Conservation (phyloP, 2,329 filamentous ascomycete genomes). For the Pseudocercospora vitis region DNA sequence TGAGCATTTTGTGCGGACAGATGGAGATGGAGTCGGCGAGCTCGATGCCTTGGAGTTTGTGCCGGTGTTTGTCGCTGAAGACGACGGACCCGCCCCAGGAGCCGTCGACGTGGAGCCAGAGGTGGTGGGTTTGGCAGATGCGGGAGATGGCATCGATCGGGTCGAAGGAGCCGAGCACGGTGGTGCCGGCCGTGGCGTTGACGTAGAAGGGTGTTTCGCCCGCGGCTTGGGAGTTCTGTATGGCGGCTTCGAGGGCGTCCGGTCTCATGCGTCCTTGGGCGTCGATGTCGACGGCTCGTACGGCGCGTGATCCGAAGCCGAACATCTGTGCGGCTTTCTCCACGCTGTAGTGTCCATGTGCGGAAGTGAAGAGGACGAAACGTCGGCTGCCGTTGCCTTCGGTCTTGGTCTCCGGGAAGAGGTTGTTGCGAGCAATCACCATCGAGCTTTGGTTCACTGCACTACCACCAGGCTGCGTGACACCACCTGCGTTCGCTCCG, state of each 20-base stretch:
- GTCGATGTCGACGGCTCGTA: conserved; percentile 75
- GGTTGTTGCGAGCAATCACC: conserved; percentile 80
- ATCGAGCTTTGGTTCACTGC: conserved; percentile 84
- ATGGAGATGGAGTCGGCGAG: conserved; percentile 80
- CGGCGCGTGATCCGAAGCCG: conserved; percentile 74
- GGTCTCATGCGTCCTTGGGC: conserved; percentile 69
- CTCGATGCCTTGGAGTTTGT: conserved; percentile 68
- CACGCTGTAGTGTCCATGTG: conserved; percentile 89
- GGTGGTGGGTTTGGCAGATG: conserved; percentile 67
- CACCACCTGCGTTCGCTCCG: conserved; percentile 67
- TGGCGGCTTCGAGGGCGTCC: conserved; percentile 60
- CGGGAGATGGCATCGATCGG: conserved; percentile 68
- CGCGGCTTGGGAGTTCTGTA: conserved; percentile 61
- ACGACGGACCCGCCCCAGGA: conserved; percentile 85
- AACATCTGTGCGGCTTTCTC: conserved; percentile 92
- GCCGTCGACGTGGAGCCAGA: conserved; percentile 94
- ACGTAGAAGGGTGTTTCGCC: conserved; percentile 89
- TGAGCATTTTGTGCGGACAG: conserved; percentile 98
- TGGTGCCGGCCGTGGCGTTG: conserved; percentile 93
- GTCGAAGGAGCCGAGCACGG: conserved; percentile 86
- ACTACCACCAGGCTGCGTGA: conserved; percentile 76
- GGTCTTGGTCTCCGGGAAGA: conserved; percentile 76
- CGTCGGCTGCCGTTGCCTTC: conserved; percentile 64
- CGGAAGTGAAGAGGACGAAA: conserved; percentile 84
- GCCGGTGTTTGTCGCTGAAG: conserved; percentile 65